phyloP scores from a whole-genome alignment of 805 yeast species.

The Starmerella sp. region DNA sequence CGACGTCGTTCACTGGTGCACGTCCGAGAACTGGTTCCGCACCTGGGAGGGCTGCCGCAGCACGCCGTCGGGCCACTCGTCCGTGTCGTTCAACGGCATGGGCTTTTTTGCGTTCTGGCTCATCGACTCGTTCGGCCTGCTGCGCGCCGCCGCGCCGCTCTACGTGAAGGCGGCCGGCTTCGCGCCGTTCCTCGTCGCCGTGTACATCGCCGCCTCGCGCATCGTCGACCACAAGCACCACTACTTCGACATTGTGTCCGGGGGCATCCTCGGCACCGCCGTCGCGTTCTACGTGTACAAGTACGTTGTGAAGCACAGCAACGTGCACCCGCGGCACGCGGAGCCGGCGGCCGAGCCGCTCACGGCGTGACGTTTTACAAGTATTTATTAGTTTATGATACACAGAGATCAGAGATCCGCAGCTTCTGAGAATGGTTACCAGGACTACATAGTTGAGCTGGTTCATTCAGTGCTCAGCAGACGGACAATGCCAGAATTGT shows the following conservation, averaged over 20 bases:
- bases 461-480: too few relatives aligned
- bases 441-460: too few relatives aligned
- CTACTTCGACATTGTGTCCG: slow-evolving; percentile 69
- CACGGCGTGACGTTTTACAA: neutral
- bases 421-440: too few relatives aligned
- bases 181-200: slow-evolving; percentile 46
- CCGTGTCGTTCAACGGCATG: slow-evolving; percentile 43
- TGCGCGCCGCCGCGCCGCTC: neutral
- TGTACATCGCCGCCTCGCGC: slow-evolving; percentile 69
- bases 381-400: too few relatives aligned
- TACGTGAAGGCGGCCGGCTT: slow-evolving; percentile 5
- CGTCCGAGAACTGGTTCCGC: slow-evolving; percentile 23
- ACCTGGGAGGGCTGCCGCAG: slow-evolving; percentile 45
- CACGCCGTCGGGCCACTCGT: slow-evolving; percentile 49
- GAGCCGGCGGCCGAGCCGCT: neutral
- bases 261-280: slow-evolving; percentile 52
- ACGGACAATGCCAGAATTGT: too few relatives aligned
- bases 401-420: too few relatives aligned
- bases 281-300: slow-evolving; percentile 50
- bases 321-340: neutral
- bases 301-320: slow-evolving; percentile 6
- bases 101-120: slow-evolving; percentile 40
- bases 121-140: slow-evolving; percentile 31
- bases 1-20: slow-evolving; percentile 29
- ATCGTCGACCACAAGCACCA: slow-evolving; percentile 93